A percentile compares a stretch with the other conserved stretches of the same genome.
Evolutionary conservation across 2,329 filamentous ascomycete genomes (phyloP).

Genomic region (Fusarium stilboides): DNA sequence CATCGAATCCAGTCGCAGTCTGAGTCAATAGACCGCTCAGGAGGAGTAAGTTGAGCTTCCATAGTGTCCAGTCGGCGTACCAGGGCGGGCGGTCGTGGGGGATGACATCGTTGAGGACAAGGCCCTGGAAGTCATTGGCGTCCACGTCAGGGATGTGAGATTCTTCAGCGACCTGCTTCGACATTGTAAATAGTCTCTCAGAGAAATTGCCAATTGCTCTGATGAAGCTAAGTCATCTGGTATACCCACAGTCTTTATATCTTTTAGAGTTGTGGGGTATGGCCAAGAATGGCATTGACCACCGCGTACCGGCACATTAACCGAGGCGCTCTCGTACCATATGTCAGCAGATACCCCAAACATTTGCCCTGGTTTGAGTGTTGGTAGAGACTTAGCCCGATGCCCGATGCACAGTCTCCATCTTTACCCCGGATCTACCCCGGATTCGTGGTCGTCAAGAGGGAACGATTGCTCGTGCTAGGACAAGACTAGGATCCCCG

Average conservation of each 20-base stretch:
- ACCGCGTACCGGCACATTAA: constrained; percentile 9
- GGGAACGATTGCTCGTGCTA: neutral
- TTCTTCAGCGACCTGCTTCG: constrained; percentile 29
- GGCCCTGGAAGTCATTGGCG: constrained; percentile 42
- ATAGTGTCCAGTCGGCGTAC: constrained; percentile 44
- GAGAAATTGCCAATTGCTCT: neutral
- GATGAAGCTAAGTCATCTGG: neutral
- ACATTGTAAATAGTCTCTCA: constrained; percentile 7
- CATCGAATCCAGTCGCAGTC: constrained; percentile 54
- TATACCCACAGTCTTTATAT: constrained; percentile 34
- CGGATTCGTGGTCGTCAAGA: constrained; percentile 7
- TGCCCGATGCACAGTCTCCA: constrained; percentile 28
- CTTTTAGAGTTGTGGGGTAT: constrained; percentile 12
- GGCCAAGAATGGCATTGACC: neutral
- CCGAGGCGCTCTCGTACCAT: constrained; percentile 30
- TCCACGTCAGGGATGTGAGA: constrained; percentile 29
- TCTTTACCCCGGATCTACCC: constrained; percentile 43
- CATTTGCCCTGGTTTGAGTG: neutral
- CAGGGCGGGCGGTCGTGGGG: constrained; percentile 44
- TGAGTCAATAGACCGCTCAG: constrained; percentile 53
- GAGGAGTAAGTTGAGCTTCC: constrained; percentile 53
- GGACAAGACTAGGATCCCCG: neutral
- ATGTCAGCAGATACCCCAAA: neutral
- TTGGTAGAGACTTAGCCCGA: constrained; percentile 17
- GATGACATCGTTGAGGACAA: constrained; percentile 46